phyloP scores from a whole-genome alignment of 2,329 filamentous ascomycete species.

The Sarocladium kiliense region DNA sequence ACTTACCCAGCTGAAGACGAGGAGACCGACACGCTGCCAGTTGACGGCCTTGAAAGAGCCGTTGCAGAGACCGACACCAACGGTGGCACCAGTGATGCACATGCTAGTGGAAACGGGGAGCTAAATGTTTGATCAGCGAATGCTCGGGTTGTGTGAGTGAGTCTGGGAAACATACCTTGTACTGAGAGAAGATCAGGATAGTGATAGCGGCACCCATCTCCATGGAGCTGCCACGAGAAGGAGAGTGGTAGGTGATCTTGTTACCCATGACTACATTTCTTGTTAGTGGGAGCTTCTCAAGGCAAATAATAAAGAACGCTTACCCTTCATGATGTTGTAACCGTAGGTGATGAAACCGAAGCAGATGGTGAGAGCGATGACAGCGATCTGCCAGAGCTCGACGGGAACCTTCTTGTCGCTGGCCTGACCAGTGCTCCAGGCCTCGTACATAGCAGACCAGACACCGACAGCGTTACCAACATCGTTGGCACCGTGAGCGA shows the following conservation, averaged over 20 bases:
- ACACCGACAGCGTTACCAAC: constrained; percentile 66
- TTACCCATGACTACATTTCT: constrained; percentile 64
- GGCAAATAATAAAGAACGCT: constrained; percentile 18
- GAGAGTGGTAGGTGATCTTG: constrained; percentile 68
- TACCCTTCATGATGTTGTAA: constrained; percentile 80
- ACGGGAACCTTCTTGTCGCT: constrained; percentile 55
- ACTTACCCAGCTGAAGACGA: constrained; percentile 54
- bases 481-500: constrained; percentile 74
- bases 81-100: constrained; percentile 77
- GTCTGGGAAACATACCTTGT: constrained; percentile 19
- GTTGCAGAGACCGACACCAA: constrained; percentile 75
- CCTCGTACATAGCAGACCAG: constrained; percentile 65
- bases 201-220: constrained; percentile 76
- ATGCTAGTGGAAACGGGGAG: constrained; percentile 73
- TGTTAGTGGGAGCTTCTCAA: constrained; percentile 14
- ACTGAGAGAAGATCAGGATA: constrained; percentile 71
- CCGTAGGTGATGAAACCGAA: constrained; percentile 68
- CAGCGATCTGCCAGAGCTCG: constrained; percentile 71
- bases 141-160: not conserved
- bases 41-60: constrained; percentile 68
- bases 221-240: constrained; percentile 60
- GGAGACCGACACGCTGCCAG: constrained; percentile 65
- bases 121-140: constrained; percentile 30
- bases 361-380: constrained; percentile 59
- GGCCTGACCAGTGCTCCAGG: constrained; percentile 60